Conservation (phyloP, 2,329 filamentous ascomycete species). For the Microthyrium microscopicum region DNA sequence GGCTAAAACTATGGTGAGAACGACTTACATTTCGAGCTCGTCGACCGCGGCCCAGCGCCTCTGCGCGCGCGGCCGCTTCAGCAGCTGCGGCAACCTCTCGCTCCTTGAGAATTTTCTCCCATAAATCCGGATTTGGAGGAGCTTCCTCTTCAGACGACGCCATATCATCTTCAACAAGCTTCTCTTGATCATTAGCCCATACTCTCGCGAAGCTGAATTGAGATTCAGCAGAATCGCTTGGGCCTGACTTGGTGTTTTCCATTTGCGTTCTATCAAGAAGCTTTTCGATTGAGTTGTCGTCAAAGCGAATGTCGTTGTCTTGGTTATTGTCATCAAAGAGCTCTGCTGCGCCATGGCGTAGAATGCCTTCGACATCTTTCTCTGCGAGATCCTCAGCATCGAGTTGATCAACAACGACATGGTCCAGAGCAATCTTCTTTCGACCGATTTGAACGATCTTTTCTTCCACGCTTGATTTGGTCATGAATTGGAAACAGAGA, state of each 20-base stretch:
- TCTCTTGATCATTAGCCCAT: conserved; percentile 69
- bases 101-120: conserved; percentile 78
- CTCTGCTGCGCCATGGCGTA: conserved; percentile 73
- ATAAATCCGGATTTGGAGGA: conserved; percentile 51
- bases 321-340: conserved; percentile 63
- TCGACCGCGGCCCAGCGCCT: conserved; percentile 74
- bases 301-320: conserved; percentile 63
- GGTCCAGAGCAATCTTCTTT: conserved; percentile 90
- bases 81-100: conserved; percentile 64
- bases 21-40: conserved; percentile 48
- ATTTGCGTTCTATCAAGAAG: conserved; percentile 74
- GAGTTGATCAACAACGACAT: conserved; percentile 86
- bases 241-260: conserved; percentile 50
- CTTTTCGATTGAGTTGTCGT: conserved; percentile 66
- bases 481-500: conserved; percentile 87
- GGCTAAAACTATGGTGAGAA: too few species aligned
- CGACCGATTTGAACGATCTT: conserved; percentile 92
- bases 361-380: conserved; percentile 69
- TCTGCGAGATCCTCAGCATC: conserved; percentile 65
- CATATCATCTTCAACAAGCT: conserved; percentile 46
- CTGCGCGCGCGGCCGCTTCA: conserved; percentile 48
- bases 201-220: conserved; percentile 83
- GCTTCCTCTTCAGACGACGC: conserved; percentile 35
- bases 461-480: conserved; percentile 75
- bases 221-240: conserved; percentile 52